Conservation (phyloP, 176 grass and related monocot genomes). For the Oryza officinalis region DNA sequence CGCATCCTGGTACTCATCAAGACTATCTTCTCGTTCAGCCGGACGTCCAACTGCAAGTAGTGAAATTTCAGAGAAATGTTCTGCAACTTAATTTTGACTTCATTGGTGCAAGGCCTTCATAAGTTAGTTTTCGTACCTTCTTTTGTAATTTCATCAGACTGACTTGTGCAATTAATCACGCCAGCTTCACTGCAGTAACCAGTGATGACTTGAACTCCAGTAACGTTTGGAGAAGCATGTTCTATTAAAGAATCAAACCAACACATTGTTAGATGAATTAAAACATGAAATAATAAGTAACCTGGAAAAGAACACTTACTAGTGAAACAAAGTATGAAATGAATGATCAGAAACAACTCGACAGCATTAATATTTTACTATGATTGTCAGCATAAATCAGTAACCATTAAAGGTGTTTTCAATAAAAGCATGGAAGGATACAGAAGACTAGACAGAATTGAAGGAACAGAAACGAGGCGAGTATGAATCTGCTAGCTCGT, state of each 20-base stretch:
- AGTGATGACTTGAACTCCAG: conserved; percentile 2
- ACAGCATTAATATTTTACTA: conserved; percentile 20
- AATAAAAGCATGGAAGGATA: background rate
- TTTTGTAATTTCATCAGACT: conserved; percentile 25
- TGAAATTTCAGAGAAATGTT: conserved; percentile 22
- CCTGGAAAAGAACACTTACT: background rate
- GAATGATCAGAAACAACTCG: conserved; percentile 24
- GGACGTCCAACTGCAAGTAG: background rate
- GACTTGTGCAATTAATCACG: conserved; percentile 5
- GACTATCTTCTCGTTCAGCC: conserved; percentile 43
- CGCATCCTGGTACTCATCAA: conserved; percentile 52
- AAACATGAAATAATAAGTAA: background rate
- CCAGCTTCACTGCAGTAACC: conserved; percentile 5
- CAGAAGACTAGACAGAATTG: background rate
- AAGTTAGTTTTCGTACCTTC: conserved; percentile 14
- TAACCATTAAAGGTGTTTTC: background rate
- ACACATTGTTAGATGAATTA: background rate
- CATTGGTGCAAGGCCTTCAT: background rate
- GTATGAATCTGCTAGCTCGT: background rate
- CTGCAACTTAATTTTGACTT: conserved; percentile 12
- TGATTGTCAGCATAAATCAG: background rate
- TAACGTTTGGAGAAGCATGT: conserved; percentile 28
- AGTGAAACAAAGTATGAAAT: background rate
- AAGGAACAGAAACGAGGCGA: background rate
- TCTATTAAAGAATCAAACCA: conserved; percentile 21